Evolutionary conservation across 345 rosid genomes (phyloP).

Genomic region (Camelina neglecta): DNA sequence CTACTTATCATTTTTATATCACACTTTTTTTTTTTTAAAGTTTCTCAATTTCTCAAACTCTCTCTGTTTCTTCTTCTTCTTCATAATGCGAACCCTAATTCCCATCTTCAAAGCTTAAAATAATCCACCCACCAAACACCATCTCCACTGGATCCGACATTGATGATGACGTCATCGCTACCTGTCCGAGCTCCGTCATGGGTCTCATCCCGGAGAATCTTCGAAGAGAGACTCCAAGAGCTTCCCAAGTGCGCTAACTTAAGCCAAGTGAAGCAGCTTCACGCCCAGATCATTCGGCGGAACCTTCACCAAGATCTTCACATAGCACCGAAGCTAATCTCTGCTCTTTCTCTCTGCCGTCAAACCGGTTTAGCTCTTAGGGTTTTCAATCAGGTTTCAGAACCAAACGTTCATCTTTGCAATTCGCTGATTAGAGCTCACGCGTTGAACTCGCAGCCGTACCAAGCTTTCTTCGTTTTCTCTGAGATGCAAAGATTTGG

Average conservation of each 20-base stretch:
- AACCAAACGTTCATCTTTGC: conserved; percentile 64
- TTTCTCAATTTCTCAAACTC: too few relatives aligned
- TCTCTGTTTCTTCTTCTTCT: background rate
- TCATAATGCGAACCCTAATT: background rate
- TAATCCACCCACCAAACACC: background rate
- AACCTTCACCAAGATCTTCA: conserved; percentile 62
- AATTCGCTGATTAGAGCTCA: conserved; percentile 74
- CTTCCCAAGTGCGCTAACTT: conserved; percentile 76
- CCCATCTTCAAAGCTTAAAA: background rate
- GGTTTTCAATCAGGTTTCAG: conserved; percentile 64
- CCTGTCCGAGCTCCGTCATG: conserved; percentile 70
- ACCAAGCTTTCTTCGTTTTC: conserved; percentile 65
- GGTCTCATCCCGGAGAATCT: conserved; percentile 67
- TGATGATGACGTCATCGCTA: conserved; percentile 53
- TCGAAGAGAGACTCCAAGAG: conserved; percentile 69
- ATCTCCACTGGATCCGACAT: conserved; percentile 15
- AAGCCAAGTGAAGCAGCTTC: conserved; percentile 65
- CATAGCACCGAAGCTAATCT: conserved; percentile 71
- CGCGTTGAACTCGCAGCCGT: conserved; percentile 56
- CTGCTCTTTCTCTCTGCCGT: conserved; percentile 71
- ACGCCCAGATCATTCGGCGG: conserved; percentile 70
- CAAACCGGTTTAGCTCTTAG: conserved; percentile 57
- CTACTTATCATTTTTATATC: background rate
- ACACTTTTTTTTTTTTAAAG: background rate
- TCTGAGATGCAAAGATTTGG: conserved; percentile 66